Conservation (phyloP, 305 asterid species). For the Lippia alba region DNA sequence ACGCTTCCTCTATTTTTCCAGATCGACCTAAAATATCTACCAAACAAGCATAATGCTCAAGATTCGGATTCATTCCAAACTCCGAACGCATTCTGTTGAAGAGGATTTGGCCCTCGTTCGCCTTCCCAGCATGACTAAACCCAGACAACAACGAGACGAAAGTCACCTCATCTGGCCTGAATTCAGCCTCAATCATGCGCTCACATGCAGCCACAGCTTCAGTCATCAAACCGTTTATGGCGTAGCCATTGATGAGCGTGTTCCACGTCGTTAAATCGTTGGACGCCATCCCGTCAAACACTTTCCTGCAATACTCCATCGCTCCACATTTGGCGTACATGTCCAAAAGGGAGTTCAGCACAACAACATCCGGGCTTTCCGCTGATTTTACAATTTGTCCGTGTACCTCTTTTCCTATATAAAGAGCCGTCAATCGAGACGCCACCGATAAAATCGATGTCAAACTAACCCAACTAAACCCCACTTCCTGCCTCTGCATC, state of each 20-base stretch:
- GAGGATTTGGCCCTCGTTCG: conserved; percentile 44
- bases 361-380: conserved; percentile 41
- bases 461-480: conserved; percentile 58
- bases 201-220: conserved; percentile 42
- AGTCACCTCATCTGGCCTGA: conserved; percentile 49
- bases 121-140: conserved; percentile 55
- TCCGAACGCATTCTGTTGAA: conserved; percentile 48
- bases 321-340: conserved; percentile 60
- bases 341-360: conserved; percentile 52
- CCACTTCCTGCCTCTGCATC: conserved; percentile 49
- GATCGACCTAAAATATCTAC: conserved; percentile 54
- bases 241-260: conserved; percentile 53
- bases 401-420: conserved; percentile 56
- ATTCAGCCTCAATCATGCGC: conserved; percentile 43
- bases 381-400: conserved; percentile 46
- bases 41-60: conserved; percentile 60
- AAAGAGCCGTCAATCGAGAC: conserved; percentile 44
- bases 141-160: conserved; percentile 54
- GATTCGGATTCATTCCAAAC: conserved; percentile 42
- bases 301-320: conserved; percentile 45
- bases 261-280: conserved; percentile 55
- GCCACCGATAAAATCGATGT: conserved; percentile 43
- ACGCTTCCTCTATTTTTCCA: conserved; percentile 53
- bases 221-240: conserved; percentile 46
- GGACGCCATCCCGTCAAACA: conserved; percentile 44